Percentiles rank a stretch among this genome's conserved stretches.
Conservation (phyloP, 306 rosid genomes). For the Dalbergia oliveri region DNA sequence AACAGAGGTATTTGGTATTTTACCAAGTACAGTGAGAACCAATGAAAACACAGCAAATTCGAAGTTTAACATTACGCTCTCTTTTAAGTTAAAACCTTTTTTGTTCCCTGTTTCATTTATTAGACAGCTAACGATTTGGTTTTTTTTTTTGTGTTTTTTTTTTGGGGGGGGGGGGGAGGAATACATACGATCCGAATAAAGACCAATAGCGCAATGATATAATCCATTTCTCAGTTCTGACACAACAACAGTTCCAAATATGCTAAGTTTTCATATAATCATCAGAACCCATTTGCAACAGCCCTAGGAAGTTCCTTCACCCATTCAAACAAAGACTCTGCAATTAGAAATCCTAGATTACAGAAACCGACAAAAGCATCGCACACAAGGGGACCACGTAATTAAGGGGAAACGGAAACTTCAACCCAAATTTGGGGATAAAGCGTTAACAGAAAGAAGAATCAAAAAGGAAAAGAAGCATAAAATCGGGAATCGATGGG, state of each 20-base stretch:
- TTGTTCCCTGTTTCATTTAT: background rate
- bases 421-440: background rate
- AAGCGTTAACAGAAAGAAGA: background rate
- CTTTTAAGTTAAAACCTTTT: background rate
- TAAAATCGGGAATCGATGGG: background rate
- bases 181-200: background rate
- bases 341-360: conserved; percentile 21
- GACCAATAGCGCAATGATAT: background rate
- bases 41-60: background rate
- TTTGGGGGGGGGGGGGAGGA: no score
- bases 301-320: background rate
- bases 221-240: background rate
- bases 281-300: conserved; percentile 1
- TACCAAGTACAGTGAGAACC: background rate
- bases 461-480: background rate
- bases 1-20: conserved; percentile 39
- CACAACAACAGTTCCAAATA: conserved; percentile 18
- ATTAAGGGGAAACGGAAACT: background rate
- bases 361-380: background rate
- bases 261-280: background rate
- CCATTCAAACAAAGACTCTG: background rate
- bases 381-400: background rate
- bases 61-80: conserved; percentile 9
- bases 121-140: background rate
- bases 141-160: no score